Percentiles rank a stretch among this genome's conserved stretches.
These are phyloP conservation scores for Adansonia grandidieri DNA, from an alignment of 441 rosid genomes.

Conservation along the genomic window DNA sequence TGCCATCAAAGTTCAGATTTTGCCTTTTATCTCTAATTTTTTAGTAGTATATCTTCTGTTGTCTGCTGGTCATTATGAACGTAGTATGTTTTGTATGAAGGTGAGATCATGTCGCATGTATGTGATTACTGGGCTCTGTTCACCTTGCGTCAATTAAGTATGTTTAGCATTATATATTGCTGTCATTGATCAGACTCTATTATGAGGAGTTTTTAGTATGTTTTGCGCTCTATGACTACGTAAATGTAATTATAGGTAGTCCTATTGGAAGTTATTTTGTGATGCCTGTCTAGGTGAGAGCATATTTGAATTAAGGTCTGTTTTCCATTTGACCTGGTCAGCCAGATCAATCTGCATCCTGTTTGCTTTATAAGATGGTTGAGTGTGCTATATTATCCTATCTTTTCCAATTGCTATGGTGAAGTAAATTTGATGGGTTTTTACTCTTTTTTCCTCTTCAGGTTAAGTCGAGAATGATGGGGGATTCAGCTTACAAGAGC, in stretches of 20 bases:
- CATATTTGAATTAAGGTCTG: conserved; percentile 11
- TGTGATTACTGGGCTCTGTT: not conserved
- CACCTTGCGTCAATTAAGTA: not conserved
- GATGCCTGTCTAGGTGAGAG: not conserved
- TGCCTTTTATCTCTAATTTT: not conserved
- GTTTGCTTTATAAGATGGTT: conserved; percentile 1
- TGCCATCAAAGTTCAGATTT: conserved; percentile 31
- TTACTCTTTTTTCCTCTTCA: conserved; percentile 34
- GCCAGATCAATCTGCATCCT: not conserved
- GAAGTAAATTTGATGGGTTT: not conserved
- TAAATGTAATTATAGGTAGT: not conserved
- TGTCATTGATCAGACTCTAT: not conserved
- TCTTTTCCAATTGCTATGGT: conserved; percentile 15
- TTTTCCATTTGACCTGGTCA: conserved; percentile 15
- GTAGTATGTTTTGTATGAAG: conserved; percentile 14
- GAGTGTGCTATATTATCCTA: not conserved
- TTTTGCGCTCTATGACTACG: not conserved
- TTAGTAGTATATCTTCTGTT: conserved; percentile 2
- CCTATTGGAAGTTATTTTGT: not conserved
- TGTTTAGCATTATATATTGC: conserved; percentile 7
- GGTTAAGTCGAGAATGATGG: conserved; percentile 99
- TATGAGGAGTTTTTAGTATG: not conserved
- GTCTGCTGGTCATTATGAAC: conserved; percentile 14
- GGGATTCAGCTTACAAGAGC: conserved; percentile 88
- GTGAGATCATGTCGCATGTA: not conserved